Base-by-base conservation (phyloP, 2,329 filamentous ascomycete genomes). In the Fusarium camptoceras region DNA sequence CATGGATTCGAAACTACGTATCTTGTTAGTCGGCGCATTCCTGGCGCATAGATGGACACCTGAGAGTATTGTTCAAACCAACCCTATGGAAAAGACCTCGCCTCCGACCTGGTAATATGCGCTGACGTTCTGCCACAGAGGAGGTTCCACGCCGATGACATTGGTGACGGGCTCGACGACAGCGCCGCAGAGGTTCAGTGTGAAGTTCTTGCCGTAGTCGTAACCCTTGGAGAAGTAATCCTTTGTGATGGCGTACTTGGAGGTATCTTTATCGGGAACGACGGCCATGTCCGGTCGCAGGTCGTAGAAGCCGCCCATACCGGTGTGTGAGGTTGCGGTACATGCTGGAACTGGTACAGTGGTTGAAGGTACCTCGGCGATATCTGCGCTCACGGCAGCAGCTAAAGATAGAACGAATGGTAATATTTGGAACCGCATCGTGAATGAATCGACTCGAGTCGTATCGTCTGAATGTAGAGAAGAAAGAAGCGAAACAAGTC, bases 201-300 rank as follows among this genome's bases (percentile, higher is more conserved):
- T 95, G 76, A 96, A 96, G 82, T 95, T 95, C 69, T 89, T 88
- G 68, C 88, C 89, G 73, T 94, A 93, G 80, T 95, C 93, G 78
- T 89, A 92, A 34, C 93, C 93, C 63, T 87, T 87, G 10, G 91
- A 89, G 68, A 88, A 85, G 78, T 89, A 89, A 76, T 89, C 87
- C 31, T 82, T 80, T 12, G 80, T 79, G 14, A 81, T 79, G 28
- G 77, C 78, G 24, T 55, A 81, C 67, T 81, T 82, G 65, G 81
- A 79, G 16, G 81, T 75, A 8, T 80, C 83, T 47, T 85, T 81
- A 24, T 81, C 78, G 7, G 80, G 76, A 18, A 77, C 74, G 28
- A 84, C 76, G 30, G 86, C 87, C 37, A 81, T 85, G 71, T 88
- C 87, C 5, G 85, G 84, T 27, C 87, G 83, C 53, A 89, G 79